Evolutionary conservation across 2,329 filamentous ascomycete species (phyloP).

Genomic region (Penicillium capsulatum): DNA sequence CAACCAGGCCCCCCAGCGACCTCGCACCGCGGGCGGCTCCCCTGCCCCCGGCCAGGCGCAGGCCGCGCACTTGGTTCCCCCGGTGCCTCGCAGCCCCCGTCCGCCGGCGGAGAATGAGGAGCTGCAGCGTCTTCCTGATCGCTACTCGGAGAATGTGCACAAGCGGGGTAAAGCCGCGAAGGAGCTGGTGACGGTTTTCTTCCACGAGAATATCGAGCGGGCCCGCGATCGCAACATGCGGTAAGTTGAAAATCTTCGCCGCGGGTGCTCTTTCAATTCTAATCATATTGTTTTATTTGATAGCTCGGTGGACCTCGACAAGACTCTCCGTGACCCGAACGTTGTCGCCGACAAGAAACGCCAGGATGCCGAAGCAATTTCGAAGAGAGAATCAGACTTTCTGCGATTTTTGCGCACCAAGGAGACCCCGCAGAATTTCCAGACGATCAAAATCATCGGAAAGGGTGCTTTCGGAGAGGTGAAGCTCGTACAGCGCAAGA

Average conservation of each 20-base stretch:
- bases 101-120: conserved; percentile 61
- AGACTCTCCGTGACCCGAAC: conserved; percentile 72
- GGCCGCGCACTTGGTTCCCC: conserved; percentile 66
- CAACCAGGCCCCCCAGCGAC: conserved; percentile 68
- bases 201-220: conserved; percentile 96
- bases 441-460: conserved; percentile 94
- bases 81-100: conserved; percentile 57
- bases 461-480: conserved; percentile 99
- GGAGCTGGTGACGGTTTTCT: conserved; percentile 70
- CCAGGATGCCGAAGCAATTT: conserved; percentile 77
- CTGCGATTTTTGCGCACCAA: conserved; percentile 90
- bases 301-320: conserved; percentile 89
- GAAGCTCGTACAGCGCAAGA: conserved; percentile 93
- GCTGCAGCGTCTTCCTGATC: conserved; percentile 74
- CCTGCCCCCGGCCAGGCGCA: conserved; percentile 50
- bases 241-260: conserved; percentile 48
- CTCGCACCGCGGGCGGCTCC: conserved; percentile 71
- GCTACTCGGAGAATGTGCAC: conserved; percentile 81
- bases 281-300: conserved; percentile 4
- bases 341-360: conserved; percentile 73
- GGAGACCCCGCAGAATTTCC: conserved; percentile 91
- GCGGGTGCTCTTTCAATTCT: background rate
- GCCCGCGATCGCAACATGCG: conserved; percentile 92
- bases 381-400: conserved; percentile 86
- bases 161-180: conserved; percentile 66